Conservation (phyloP, 345 rosid species). For the Rubroshorea leprosula region DNA sequence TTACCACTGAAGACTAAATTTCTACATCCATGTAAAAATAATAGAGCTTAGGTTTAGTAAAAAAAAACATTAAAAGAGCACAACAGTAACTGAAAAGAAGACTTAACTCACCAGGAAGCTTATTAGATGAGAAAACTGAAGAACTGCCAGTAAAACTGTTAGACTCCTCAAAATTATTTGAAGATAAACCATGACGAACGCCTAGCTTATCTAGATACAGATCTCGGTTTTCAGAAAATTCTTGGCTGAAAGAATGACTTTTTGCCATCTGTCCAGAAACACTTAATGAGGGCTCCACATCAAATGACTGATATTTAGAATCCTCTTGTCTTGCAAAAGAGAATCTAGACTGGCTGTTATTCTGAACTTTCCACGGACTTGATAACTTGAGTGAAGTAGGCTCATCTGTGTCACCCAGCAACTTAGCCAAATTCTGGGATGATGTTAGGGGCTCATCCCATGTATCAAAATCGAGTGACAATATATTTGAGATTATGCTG, state of each 20-base stretch:
- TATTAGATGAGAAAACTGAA: constrained; percentile 39
- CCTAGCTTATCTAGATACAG: constrained; percentile 38
- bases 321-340: constrained; percentile 67
- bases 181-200: constrained; percentile 40
- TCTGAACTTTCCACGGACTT: constrained; percentile 35
- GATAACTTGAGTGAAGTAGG: constrained; percentile 30
- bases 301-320: constrained; percentile 25
- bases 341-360: constrained; percentile 49
- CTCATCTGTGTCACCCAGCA: constrained; percentile 37
- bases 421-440: constrained; percentile 41
- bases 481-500: constrained; percentile 62
- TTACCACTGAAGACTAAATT: too few species aligned
- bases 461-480: constrained; percentile 64
- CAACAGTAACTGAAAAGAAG: constrained; percentile 6
- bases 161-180: constrained; percentile 42
- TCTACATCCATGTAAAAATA: background rate
- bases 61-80: background rate
- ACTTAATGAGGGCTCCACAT: constrained; percentile 21
- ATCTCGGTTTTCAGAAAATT: constrained; percentile 36
- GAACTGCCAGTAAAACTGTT: constrained; percentile 32
- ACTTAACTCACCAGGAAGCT: constrained; percentile 49
- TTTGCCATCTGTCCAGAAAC: constrained; percentile 31
- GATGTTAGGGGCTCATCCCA: constrained; percentile 75
- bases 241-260: constrained; percentile 31
- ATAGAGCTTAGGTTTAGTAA: background rate